phyloP scores from a whole-genome alignment of 73 alveolate genomes.

The Paraurostyla sp. region DNA sequence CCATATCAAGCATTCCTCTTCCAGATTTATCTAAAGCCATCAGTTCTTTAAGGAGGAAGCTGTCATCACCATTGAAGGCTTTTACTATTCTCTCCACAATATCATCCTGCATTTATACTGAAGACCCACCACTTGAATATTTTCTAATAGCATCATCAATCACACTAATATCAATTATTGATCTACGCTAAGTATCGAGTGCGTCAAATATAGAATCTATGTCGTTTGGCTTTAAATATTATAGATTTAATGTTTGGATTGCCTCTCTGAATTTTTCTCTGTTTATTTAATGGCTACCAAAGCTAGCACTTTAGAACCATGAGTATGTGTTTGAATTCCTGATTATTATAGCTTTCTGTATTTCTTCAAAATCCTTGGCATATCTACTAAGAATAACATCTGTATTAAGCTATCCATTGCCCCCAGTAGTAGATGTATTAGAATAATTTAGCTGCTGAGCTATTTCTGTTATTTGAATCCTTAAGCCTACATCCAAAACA shows the following conservation, averaged over 20 bases:
- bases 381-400: neutral
- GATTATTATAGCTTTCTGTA: slow-evolving; percentile 1
- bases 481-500: neutral
- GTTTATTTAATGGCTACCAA: neutral
- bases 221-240: neutral
- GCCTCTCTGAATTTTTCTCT: neutral
- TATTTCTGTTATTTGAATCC: neutral
- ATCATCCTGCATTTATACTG: slow-evolving; percentile 11
- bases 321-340: neutral
- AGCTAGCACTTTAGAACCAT: neutral
- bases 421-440: neutral
- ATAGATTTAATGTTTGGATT: neutral
- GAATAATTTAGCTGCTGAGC: neutral
- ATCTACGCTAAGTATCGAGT: neutral
- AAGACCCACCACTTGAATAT: neutral
- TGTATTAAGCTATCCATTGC: neutral
- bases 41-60: neutral
- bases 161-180: neutral
- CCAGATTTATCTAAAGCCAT: slow-evolving; percentile 15
- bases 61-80: slow-evolving; percentile 54
- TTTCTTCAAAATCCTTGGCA: slow-evolving; percentile 12
- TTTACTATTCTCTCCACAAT: neutral
- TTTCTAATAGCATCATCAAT: slow-evolving; percentile 47
- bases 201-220: neutral
- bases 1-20: slow-evolving; percentile 8